Conservation (phyloP, 768 basidiomycete genomes). For the Serendipita sp. region DNA sequence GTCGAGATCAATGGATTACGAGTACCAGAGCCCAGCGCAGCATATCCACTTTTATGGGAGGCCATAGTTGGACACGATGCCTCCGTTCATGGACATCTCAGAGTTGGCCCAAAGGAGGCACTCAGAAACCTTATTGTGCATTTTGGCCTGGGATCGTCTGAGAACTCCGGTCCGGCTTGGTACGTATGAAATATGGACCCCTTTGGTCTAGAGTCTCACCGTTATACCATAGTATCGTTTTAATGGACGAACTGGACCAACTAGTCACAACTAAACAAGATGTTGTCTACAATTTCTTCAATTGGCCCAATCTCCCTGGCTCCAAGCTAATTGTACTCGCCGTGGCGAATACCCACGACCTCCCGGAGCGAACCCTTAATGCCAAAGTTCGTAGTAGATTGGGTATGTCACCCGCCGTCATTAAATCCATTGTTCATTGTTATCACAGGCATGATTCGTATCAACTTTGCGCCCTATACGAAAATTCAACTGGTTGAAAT, state of each 20-base stretch:
- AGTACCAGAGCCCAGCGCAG: conserved; percentile 82
- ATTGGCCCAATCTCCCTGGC: conserved; percentile 85
- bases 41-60: conserved; percentile 87
- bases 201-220: not conserved
- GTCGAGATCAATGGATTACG: conserved; percentile 95
- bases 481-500: conserved; percentile 67
- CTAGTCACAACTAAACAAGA: conserved; percentile 92
- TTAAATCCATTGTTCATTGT: not conserved
- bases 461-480: conserved; percentile 83
- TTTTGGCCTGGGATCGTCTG: conserved; percentile 47
- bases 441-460: conserved; percentile 62
- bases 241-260: conserved; percentile 98
- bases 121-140: conserved; percentile 60
- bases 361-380: conserved; percentile 85
- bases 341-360: conserved; percentile 95
- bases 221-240: conserved; percentile 48
- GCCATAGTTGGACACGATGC: conserved; percentile 70
- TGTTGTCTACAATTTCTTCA: conserved; percentile 98
- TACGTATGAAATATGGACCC: conserved; percentile 21
- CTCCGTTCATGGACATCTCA: conserved; percentile 42
- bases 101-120: conserved; percentile 64
- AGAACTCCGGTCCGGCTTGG: conserved; percentile 67
- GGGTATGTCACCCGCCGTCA: conserved; percentile 31
- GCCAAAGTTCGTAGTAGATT: conserved; percentile 85
- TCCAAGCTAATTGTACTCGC: conserved; percentile 90